phyloP scores from a whole-genome alignment of 306 rosid genomes.

The Prunus mume region DNA sequence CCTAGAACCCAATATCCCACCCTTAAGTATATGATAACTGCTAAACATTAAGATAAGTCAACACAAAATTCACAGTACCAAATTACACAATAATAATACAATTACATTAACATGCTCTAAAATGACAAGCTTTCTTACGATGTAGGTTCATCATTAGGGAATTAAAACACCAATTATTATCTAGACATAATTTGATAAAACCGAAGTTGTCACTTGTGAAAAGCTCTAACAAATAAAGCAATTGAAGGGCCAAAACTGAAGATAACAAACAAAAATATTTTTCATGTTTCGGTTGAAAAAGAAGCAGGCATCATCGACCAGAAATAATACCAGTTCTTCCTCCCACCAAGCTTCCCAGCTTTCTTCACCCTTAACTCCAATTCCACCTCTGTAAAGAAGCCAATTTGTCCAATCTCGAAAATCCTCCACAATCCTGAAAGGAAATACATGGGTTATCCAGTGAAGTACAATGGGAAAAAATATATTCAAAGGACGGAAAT shows the following conservation, averaged over 20 bases:
- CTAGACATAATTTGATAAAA: background rate
- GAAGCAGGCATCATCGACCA: background rate
- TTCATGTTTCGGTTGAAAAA: too few relatives aligned
- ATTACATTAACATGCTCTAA: background rate
- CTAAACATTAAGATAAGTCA: background rate
- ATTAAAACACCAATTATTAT: background rate
- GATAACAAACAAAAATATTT: background rate
- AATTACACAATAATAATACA: background rate
- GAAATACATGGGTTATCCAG: conserved; percentile 26
- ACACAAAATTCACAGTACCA: background rate
- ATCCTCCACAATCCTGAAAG: conserved; percentile 74
- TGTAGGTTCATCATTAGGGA: background rate
- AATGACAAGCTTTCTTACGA: background rate
- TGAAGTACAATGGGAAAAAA: background rate
- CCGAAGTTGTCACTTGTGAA: background rate
- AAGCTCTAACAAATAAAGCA: background rate
- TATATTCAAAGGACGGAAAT: background rate
- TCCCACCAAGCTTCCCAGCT: conserved; percentile 99
- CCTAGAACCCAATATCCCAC: background rate
- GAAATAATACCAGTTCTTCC: conserved; percentile 76
- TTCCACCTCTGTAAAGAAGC: conserved; percentile 92
- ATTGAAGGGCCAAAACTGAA: background rate
- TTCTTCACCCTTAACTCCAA: conserved; percentile 96
- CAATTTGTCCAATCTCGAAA: conserved; percentile 97
- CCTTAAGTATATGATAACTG: background rate